phyloP scores from a whole-genome alignment of 2,329 filamentous ascomycete genomes.

The Harringtonia aguacate region DNA sequence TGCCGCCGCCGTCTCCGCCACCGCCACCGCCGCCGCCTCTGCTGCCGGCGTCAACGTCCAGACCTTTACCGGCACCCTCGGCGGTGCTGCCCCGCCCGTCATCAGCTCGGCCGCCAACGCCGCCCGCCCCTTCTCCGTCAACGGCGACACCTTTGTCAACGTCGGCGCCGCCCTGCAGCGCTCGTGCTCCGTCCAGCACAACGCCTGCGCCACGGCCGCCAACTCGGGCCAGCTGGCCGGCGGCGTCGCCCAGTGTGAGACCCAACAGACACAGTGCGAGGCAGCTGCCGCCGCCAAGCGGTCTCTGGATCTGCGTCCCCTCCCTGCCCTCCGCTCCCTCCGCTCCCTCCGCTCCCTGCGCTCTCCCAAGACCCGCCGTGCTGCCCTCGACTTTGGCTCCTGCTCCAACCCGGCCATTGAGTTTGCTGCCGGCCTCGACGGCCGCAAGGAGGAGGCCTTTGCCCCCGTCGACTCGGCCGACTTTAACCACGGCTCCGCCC shows the following conservation, averaged over 20 bases:
- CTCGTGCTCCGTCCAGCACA: constrained; percentile 34
- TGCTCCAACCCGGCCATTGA: constrained; percentile 30
- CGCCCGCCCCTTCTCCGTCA: constrained; percentile 25
- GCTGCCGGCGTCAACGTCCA: constrained; percentile 18
- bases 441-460: constrained; percentile 30
- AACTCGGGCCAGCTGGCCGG: constrained; percentile 22
- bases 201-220: constrained; percentile 29
- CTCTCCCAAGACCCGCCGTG: no score
- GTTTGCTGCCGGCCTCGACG: constrained; percentile 32
- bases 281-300: constrained; percentile 7
- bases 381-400: constrained; percentile 23
- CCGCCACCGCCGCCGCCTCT: not conserved
- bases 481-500: constrained; percentile 35
- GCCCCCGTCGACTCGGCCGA: constrained; percentile 26
- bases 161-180: constrained; percentile 27
- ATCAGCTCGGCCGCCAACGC: constrained; percentile 17
- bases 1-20: not conserved
- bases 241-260: constrained; percentile 23
- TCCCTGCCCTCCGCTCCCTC: no score
- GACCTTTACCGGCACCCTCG: constrained; percentile 28
- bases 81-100: constrained; percentile 26
- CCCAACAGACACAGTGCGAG: constrained; percentile 22
- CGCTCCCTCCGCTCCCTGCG: no score
- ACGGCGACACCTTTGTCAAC: constrained; percentile 29
- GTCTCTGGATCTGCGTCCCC: no score